phyloP scores from a whole-genome alignment of 2,329 filamentous ascomycete genomes.

The Lachnellula occidentalis region DNA sequence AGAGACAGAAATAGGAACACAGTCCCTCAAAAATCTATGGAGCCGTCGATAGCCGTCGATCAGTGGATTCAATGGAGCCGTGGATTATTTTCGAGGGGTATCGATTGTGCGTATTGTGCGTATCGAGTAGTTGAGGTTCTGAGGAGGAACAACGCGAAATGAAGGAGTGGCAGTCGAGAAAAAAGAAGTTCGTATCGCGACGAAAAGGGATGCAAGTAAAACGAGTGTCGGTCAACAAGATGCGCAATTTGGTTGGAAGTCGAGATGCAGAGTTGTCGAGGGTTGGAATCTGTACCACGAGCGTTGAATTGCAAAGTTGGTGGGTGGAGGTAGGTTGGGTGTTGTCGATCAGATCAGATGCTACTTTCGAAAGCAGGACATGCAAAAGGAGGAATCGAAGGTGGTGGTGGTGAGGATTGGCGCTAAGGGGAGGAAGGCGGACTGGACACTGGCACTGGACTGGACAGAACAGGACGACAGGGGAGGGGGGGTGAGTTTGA shows the following conservation, averaged over 20 bases:
- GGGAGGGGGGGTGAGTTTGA: no score
- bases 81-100: background rate
- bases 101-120: background rate
- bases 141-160: background rate
- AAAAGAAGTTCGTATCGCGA: background rate
- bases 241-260: background rate
- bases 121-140: background rate
- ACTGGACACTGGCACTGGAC: no score
- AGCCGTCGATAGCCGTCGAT: background rate
- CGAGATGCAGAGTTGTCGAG: background rate
- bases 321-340: background rate
- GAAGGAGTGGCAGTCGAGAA: background rate
- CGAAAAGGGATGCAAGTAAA: background rate
- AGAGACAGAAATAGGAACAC: constrained; percentile 6
- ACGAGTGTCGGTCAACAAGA: background rate
- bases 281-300: background rate
- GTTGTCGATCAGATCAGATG: background rate
- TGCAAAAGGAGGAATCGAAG: background rate
- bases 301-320: background rate
- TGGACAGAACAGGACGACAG: no score
- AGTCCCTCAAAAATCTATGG: background rate
- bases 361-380: background rate
- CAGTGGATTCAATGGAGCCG: background rate
- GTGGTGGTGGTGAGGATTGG: background rate
- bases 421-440: no score